Conservation (phyloP, 1,284 basidiomycete species). For the Fomitopsis pinicola region DNA sequence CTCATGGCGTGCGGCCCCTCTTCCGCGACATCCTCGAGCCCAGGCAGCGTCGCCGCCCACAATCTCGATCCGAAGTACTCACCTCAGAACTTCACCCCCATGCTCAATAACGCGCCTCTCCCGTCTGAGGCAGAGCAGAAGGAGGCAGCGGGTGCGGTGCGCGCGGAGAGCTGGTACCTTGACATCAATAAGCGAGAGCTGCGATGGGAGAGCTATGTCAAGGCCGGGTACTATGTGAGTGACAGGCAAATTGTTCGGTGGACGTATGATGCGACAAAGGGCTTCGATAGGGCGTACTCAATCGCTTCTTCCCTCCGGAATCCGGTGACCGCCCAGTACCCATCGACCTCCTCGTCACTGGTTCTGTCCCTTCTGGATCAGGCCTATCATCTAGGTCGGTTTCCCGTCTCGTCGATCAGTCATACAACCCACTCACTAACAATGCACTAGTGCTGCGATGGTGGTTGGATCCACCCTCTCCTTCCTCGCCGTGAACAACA, state of each 20-base stretch:
- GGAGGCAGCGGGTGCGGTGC: constrained; percentile 34
- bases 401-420: too few relatives aligned
- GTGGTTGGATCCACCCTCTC: constrained; percentile 79
- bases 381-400: constrained; percentile 58
- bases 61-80: constrained; percentile 64
- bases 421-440: not conserved
- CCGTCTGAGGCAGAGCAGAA: constrained; percentile 20
- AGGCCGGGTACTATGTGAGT: constrained; percentile 72
- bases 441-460: constrained; percentile 66
- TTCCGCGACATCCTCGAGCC: constrained; percentile 13
- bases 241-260: not conserved
- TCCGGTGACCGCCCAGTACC: constrained; percentile 40
- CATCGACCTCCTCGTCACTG: constrained; percentile 69
- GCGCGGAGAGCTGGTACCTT: constrained; percentile 59
- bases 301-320: constrained; percentile 49
- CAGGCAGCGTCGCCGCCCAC: constrained; percentile 50
- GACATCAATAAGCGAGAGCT: constrained; percentile 68
- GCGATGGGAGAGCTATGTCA: constrained; percentile 85
- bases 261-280: not conserved
- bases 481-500: constrained; percentile 72
- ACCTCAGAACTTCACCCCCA: constrained; percentile 53
- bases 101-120: constrained; percentile 20
- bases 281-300: constrained; percentile 60
- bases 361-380: constrained; percentile 78
- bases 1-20: constrained; percentile 75